Evolutionary conservation across 73 alveolate genomes (phyloP).

Genomic region (Symbiodinium pilosum): DNA sequence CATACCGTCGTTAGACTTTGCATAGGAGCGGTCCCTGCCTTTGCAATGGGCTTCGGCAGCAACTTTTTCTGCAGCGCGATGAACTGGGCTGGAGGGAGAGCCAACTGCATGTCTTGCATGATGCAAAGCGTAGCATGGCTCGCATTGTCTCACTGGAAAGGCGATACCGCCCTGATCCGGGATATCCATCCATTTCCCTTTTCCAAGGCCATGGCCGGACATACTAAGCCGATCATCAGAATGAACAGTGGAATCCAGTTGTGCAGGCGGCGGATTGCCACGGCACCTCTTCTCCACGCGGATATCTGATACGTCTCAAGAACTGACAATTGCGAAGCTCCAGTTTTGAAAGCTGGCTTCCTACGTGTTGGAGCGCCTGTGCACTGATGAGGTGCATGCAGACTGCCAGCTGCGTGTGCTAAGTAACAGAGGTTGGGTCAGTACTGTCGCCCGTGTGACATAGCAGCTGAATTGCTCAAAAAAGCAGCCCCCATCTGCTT

Average conservation of each 20-base stretch:
- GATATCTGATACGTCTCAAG: too few relatives aligned
- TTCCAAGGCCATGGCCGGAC: background rate
- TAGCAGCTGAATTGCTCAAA: background rate
- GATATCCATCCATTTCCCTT: too few relatives aligned
- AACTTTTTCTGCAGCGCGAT: background rate
- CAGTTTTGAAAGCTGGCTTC: too few relatives aligned
- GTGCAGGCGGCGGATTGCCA: background rate
- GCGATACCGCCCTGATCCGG: too few relatives aligned
- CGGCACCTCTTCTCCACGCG: background rate
- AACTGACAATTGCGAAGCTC: too few relatives aligned
- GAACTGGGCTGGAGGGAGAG: conserved; percentile 25
- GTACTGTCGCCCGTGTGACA: background rate
- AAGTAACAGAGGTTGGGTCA: background rate
- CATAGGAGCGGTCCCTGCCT: background rate
- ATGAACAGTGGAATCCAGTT: background rate
- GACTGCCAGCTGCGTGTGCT: background rate
- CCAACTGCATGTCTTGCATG: too few relatives aligned
- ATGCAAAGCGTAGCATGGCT: too few relatives aligned
- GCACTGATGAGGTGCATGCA: background rate
- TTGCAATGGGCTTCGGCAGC: background rate
- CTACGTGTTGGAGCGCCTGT: too few relatives aligned
- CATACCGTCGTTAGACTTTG: too few relatives aligned
- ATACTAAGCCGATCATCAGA: background rate
- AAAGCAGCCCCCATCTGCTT: background rate
- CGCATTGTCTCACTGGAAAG: too few relatives aligned